Base-by-base conservation (phyloP, 176 grass and related monocot species). In the Eragrostis curvula region DNA sequence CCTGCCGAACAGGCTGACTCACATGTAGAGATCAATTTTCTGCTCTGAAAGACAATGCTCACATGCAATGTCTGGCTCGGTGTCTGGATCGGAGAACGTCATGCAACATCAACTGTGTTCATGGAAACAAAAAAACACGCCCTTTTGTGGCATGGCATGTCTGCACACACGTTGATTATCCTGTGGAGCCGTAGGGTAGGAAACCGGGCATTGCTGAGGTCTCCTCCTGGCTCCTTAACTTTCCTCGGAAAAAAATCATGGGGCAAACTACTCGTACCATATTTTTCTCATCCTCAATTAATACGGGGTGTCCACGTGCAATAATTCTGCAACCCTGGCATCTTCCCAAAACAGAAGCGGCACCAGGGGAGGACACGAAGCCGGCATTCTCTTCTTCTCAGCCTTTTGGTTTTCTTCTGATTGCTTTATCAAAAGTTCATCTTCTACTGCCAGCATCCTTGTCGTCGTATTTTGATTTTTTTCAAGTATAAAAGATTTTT, bases 271-370 rank as follows among this genome's bases (percentile, higher is more conserved):
- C 39, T 60, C 27, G 51, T 0, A 51, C n/a, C 61, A 17, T 70
- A 62, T 28, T 39, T 39, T 18, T 6, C 17, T 7, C 16, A 39
- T 57, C 21, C 21, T 20, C 9, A 80, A 59, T 74, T 59, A 75
- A 60, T 20, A 68, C 51, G 11, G 9, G 29, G 51, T 21, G 67
- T 57, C 68, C 20, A 41, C 77, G 17, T 82, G 76, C 83, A 74
- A 49, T 84, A 32, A 68, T 80, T 81, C 43, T 63, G 42, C 39
- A 25, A n/a, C 61, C 42, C 51, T 75, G 61, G 40, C 60, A 51
- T 30, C 71, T 71, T 41, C 71, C 39, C 55, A 59, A 17, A 70
- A 17, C 63, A 5, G 12, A 60, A 68, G 42, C 17, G 29, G 14
- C 9, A 48, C 49, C 61, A 17, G 47, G 63, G 13, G 63, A 17